These are phyloP conservation scores for Cytospora mali DNA, from an alignment of 2,329 filamentous ascomycete genomes.

Conservation along the genomic window DNA sequence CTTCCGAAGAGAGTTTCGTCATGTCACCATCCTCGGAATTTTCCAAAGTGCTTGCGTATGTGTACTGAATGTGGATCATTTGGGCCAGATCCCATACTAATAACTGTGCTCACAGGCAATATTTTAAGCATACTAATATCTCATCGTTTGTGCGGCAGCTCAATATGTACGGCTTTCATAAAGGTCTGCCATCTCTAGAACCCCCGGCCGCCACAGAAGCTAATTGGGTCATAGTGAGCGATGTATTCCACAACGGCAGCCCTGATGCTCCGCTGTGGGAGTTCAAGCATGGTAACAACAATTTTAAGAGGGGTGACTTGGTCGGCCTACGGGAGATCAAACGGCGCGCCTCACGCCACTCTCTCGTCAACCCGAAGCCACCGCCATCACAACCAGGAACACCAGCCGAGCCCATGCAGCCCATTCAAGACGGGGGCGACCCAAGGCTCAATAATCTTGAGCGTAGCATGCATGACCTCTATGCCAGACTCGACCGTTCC, in stretches of 20 bases:
- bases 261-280: constrained; percentile 96
- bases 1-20: constrained; percentile 92
- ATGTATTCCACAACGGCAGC: constrained; percentile 94
- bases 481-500: constrained; percentile 72
- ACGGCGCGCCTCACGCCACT: constrained; percentile 87
- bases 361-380: constrained; percentile 85
- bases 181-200: constrained; percentile 62
- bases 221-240: constrained; percentile 70
- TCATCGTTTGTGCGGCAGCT: constrained; percentile 97
- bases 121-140: constrained; percentile 99
- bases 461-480: constrained; percentile 80
- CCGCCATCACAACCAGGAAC: constrained; percentile 77
- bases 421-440: constrained; percentile 73
- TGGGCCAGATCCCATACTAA: constrained; percentile 29
- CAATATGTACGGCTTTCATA: constrained; percentile 99
- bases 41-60: constrained; percentile 95
- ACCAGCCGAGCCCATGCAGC: constrained; percentile 78
- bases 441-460: constrained; percentile 75
- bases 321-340: constrained; percentile 94
- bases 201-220: constrained; percentile 27
- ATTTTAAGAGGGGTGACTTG: constrained; percentile 93
- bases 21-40: constrained; percentile 98
- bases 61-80: constrained; percentile 37
- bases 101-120: constrained; percentile 67
- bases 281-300: constrained; percentile 97